Base-by-base conservation (phyloP, 441 rosid genomes). In the Brassica balearica region DNA sequence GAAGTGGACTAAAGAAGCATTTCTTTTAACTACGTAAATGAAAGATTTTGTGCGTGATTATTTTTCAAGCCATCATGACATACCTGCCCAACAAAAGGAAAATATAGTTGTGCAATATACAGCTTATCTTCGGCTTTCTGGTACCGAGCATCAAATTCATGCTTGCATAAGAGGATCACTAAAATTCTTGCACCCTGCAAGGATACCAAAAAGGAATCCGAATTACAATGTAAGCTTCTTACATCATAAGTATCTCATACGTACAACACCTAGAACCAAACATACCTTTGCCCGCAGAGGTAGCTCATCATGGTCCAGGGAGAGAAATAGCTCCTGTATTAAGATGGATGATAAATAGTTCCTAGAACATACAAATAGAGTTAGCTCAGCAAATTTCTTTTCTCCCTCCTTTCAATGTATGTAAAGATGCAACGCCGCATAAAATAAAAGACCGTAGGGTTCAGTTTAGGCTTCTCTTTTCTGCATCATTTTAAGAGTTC, bases 81-180 rank as follows among this genome's bases (percentile, higher is more conserved):
- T 81, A 96, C 99, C 98, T 92, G 98, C 73, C 97, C 98, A 19
- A 96, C 89, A 77, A 96, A 91, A 38, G 99, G 98, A 82, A 91
- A 94, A 85, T 96, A 94, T 51, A 92, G 86, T 80, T 96, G 99
- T 29, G 98, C 98, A 63, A 96, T 96, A 73, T 96, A 96, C 56
- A 94, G 89, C 85, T 96, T 96, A 89, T 96, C 99, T 88, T 96
- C 99, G 65, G 95, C 96, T 90, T 94, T 96, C 75, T 96, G 98
- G 84, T 96, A 96, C 74, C 98, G 98, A 81, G 90, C 91, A 86
- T 96, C 99, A 84, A 90, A 96, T 79, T 94, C 98, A 81, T 94
- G 98, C 87, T 96, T 96, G 91, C 99, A 96, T 58, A 94, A 82
- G 68, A 96, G 94, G 75, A 93, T 89, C 58, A 94, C 99, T 75